Conservation (phyloP, 2,329 filamentous ascomycete species). For the Stagonosporopsis rhizophila region DNA sequence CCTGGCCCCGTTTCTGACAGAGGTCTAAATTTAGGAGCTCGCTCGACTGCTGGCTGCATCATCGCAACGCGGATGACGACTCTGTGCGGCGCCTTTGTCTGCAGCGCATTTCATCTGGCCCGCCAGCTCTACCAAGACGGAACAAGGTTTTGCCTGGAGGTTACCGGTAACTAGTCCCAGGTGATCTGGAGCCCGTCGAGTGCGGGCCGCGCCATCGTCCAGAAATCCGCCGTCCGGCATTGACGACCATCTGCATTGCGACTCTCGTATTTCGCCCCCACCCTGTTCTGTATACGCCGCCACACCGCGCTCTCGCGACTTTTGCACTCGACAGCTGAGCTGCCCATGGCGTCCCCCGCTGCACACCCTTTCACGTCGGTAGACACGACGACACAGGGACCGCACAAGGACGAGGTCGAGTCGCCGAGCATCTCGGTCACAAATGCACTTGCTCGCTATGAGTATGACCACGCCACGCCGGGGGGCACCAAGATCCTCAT, state of each 20-base stretch:
- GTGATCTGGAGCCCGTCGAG: conserved; percentile 26
- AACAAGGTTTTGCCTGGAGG: conserved; percentile 22
- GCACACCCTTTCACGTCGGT: conserved; percentile 51
- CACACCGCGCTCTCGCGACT: conserved; percentile 36
- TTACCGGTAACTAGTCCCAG: conserved; percentile 18
- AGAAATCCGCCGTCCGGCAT: conserved; percentile 43
- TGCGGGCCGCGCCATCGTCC: conserved; percentile 35
- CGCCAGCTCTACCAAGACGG: conserved; percentile 20
- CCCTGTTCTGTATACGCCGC: conserved; percentile 35
- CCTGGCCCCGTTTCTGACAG: conserved; percentile 19
- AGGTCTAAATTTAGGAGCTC: conserved; percentile 30
- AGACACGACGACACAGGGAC: conserved; percentile 47
- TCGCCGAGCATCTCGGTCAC: conserved; percentile 57
- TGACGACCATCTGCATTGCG: conserved; percentile 31
- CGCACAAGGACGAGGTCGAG: conserved; percentile 51
- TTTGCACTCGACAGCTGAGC: conserved; percentile 27
- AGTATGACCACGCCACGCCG: conserved; percentile 77
- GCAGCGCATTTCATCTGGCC: conserved; percentile 21
- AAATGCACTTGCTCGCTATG: conserved; percentile 80
- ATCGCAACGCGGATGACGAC: conserved; percentile 22
- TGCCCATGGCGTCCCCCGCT: conserved; percentile 45
- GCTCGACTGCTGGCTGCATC: conserved; percentile 16
- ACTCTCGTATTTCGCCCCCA: conserved; percentile 44
- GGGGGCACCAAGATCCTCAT: conserved; percentile 91
- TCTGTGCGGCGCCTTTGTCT: conserved; percentile 4